Evolutionary conservation across 83 land plant species (phyloP), one percentile per base, ranked within the genome.

Genomic region (Picea abies): DNA sequence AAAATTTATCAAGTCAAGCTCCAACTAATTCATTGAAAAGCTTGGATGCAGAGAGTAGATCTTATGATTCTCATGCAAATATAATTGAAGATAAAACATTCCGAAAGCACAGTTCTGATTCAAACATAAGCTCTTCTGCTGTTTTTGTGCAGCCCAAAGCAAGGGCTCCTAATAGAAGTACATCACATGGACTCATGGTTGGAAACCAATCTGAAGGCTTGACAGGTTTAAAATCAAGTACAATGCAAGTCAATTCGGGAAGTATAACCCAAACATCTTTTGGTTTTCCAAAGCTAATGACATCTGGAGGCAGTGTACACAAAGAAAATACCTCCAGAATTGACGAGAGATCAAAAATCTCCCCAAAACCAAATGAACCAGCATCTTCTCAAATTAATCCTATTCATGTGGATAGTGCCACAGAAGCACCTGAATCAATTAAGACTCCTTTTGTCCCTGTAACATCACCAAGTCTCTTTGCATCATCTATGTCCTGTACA

Each of bases 191-290:
- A 44, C 25, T 44, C n/a, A 72, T 49, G 10, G 76, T 72, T 44
- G 76, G 56, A 72, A 72, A 49, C 56, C 76, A 44, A 44, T 72
- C 25, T 72, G 70, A 68, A 32, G 37, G 39, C 35, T 14, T 68
- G 32, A 68, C 35, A 37, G 17, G 20, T 68, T 32, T 37, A 68
- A 68, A 32, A 32, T 22, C 52, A 39, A 26, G 29, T 26, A 29
- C n/a, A n/a, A n/a, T n/a, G n/a, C n/a, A n/a, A n/a, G n/a, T n/a
- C n/a, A n/a, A n/a, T n/a, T n/a, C n/a, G n/a, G n/a, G n/a, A n/a
- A n/a, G n/a, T n/a, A n/a, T n/a, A n/a, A n/a, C n/a, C n/a, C n/a
- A n/a, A n/a, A n/a, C n/a, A n/a, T n/a, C n/a, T n/a, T n/a, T n/a
- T n/a, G n/a, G n/a, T n/a, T n/a, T n/a, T n/a, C n/a, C n/a, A n/a